Evolutionary conservation across 495 filamentous ascomycete species (phyloP), one percentile per base, ranked within the genome.

Genomic region (Cercophora sp.): DNA sequence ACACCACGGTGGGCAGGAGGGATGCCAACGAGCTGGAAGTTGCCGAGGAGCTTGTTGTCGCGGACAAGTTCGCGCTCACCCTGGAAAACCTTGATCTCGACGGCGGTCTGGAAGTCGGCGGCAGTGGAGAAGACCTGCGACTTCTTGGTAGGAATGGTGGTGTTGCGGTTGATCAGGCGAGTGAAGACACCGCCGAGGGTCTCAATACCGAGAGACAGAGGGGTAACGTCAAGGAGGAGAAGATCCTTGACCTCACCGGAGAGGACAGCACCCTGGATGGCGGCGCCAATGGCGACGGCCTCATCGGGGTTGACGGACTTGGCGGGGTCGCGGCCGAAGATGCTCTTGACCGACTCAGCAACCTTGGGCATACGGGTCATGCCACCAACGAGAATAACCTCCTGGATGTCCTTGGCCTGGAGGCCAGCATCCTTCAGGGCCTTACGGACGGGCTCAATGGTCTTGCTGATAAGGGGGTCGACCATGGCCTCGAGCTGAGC

Each of bases 311-410:
- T 98, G 72, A 98, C 93, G 31, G 93, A 91, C 83, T 98, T 98
- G 69, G 94, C 88, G 56, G 93, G 90, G 27, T 98, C 93, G 71
- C 93, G 94, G 58, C 94, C 92, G 73, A 98, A 98, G 70, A 97
- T 90, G 75, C 77, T 84, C 85, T 95, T 96, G 65, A 97, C 93
- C 29, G 91, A 94, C 77, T 97, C 91, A 56, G 85, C 85, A 62
- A 98, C 93, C 85, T 96, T 98, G 64, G 93, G 93, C 93, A 98
- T 98, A 78, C 93, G 94, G 59, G 94, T 96, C 93, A 97, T 97
- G 75, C 93, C 93, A 83, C 93, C 93, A 49, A 98, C 93, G 22
- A 98, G 85, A 70, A 98, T 97, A 62, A 98, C 89, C 67, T 98
- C 93, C 76, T 98, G 90, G 72, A 98, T 95, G 49, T 98, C 94